Conservation (phyloP, 2,329 filamentous ascomycete species). For the Lojkania enalia region DNA sequence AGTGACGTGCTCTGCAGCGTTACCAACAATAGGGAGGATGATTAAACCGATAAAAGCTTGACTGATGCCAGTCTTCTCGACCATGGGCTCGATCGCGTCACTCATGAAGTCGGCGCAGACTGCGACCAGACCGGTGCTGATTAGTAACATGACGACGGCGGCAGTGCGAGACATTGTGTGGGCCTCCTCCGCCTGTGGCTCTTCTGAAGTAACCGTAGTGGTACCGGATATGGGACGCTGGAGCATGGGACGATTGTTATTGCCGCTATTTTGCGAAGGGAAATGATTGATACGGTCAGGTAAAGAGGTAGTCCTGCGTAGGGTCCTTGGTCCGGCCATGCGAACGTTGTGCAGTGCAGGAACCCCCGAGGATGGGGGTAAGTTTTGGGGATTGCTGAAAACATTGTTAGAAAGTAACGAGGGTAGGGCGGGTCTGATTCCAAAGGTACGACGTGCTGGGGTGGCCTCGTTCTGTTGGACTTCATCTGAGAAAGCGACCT, state of each 20-base stretch:
- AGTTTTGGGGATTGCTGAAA: conserved; percentile 55
- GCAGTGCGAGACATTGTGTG: conserved; percentile 60
- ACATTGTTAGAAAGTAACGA: conserved; percentile 73
- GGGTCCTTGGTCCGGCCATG: conserved; percentile 34
- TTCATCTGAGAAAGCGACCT: conserved; percentile 48
- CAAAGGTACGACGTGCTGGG: conserved; percentile 61
- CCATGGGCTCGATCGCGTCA: conserved; percentile 70
- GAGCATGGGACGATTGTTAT: conserved; percentile 21
- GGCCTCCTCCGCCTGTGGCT: conserved; percentile 33
- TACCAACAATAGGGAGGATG: conserved; percentile 80
- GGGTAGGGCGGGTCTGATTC: conserved; percentile 59
- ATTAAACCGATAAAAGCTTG: conserved; percentile 80
- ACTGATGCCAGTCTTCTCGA: conserved; percentile 61
- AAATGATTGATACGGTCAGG: conserved; percentile 41
- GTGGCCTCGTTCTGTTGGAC: conserved; percentile 27
- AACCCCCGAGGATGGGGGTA: conserved; percentile 32
- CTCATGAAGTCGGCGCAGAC: conserved; percentile 73
- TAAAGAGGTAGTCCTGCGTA: conserved; percentile 41
- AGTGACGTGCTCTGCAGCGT: conserved; percentile 80
- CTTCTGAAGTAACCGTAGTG: conserved; percentile 20
- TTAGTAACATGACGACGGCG: conserved; percentile 58
- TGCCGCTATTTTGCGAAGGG: conserved; percentile 18
- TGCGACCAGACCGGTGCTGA: conserved; percentile 62
- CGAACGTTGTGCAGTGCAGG: conserved; percentile 35
- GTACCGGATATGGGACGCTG: conserved; percentile 19